phyloP scores from a whole-genome alignment of 1,284 basidiomycete genomes.

The Leccinum angustisporum region DNA sequence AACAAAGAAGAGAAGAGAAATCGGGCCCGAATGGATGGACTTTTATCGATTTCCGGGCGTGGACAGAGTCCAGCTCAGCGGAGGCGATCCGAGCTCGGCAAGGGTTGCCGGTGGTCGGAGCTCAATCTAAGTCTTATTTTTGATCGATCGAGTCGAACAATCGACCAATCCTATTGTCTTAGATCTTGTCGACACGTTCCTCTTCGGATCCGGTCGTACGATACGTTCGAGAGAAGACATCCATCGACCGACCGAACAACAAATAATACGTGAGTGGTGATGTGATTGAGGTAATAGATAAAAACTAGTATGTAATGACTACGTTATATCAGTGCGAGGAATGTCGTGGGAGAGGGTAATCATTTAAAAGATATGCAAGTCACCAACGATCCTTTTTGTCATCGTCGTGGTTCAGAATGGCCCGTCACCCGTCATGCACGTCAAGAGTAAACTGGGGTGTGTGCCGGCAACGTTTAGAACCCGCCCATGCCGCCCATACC shows the following conservation, averaged over 20 bases:
- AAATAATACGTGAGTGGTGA: constrained; percentile 24
- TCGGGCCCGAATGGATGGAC: background rate
- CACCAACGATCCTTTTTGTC: constrained; percentile 2
- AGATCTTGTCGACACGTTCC: background rate
- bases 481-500: constrained; percentile 65
- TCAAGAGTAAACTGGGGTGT: background rate
- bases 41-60: background rate
- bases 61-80: background rate
- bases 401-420: background rate
- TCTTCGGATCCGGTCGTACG: background rate
- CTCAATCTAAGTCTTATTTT: background rate
- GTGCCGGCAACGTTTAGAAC: constrained; percentile 19
- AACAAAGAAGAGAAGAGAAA: background rate
- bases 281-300: constrained; percentile 17
- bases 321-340: constrained; percentile 12
- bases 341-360: constrained; percentile 10
- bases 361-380: constrained; percentile 9
- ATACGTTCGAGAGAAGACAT: too few species aligned
- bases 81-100: background rate
- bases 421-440: background rate
- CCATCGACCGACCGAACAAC: too few species aligned
- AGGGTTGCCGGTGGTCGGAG: background rate
- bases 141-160: background rate
- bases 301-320: constrained; percentile 12
- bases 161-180: background rate